Evolutionary conservation across 345 rosid genomes (phyloP).

Genomic region (Murraya paniculata): DNA sequence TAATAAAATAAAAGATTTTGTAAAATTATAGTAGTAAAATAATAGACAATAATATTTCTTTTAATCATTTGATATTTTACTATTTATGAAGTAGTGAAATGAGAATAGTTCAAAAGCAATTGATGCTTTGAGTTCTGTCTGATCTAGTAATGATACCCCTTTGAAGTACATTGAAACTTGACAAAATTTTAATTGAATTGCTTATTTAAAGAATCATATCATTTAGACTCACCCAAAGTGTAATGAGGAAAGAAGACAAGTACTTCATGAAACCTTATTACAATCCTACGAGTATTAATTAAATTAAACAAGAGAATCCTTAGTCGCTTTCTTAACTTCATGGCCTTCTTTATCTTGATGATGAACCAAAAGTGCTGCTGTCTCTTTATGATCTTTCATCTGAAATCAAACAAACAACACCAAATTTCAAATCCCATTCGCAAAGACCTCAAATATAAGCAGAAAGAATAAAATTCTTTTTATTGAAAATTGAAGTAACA

Average conservation of each 20-base stretch:
- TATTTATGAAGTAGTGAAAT: background rate
- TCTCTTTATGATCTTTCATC: conserved; percentile 77
- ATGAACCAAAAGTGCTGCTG: conserved; percentile 49
- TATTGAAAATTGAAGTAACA: background rate
- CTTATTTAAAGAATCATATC: conserved; percentile 29
- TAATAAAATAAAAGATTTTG: too few relatives aligned
- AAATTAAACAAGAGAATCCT: conserved; percentile 62
- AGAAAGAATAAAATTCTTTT: background rate
- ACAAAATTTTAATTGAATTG: background rate
- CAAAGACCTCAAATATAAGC: background rate
- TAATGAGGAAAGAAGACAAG: background rate
- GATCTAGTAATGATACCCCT: background rate
- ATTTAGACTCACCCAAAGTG: conserved; percentile 21
- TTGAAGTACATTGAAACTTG: background rate
- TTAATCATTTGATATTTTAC: too few relatives aligned
- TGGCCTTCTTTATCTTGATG: conserved; percentile 63
- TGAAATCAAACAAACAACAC: conserved; percentile 16
- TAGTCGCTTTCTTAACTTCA: conserved; percentile 66
- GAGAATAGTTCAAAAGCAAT: background rate
- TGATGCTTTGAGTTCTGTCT: background rate
- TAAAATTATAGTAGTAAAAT: too few relatives aligned
- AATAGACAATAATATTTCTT: too few relatives aligned
- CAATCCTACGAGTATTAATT: background rate
- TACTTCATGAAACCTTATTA: background rate
- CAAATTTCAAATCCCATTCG: background rate